A percentile compares a stretch with the other conserved stretches of the same genome.
Evolutionary conservation across 2,329 filamentous ascomycete genomes (phyloP).

Genomic region (Trichoderma sp.): DNA sequence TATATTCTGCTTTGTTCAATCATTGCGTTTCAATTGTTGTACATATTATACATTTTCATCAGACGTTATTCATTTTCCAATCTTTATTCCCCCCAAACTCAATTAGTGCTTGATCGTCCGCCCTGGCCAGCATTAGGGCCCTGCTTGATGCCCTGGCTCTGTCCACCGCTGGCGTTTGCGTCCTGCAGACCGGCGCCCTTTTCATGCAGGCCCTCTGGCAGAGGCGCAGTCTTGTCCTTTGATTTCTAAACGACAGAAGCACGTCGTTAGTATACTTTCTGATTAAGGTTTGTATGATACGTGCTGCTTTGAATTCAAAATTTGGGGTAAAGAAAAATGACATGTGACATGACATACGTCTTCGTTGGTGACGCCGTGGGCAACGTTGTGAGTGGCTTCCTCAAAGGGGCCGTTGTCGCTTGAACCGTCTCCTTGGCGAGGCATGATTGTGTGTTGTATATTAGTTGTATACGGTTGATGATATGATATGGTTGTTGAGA

Average conservation of each 20-base stretch:
- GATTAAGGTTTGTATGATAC: neutral
- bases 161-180: conserved; percentile 49
- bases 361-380: conserved; percentile 49
- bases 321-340: neutral
- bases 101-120: conserved; percentile 33
- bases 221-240: conserved; percentile 54
- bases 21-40: neutral
- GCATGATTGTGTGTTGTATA: conserved; percentile 47
- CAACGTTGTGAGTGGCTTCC: conserved; percentile 47
- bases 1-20: neutral
- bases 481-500: neutral
- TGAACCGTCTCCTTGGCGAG: conserved; percentile 54
- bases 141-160: conserved; percentile 47
- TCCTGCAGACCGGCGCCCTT: conserved; percentile 49
- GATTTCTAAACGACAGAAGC: neutral
- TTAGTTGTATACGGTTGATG: neutral
- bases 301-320: neutral
- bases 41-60: neutral
- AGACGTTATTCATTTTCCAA: neutral
- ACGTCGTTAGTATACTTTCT: neutral
- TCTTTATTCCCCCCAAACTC: neutral
- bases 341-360: conserved; percentile 40
- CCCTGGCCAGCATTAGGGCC: conserved; percentile 50
- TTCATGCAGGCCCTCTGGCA: conserved; percentile 50
- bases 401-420: conserved; percentile 51